A percentile compares a stretch with the other conserved stretches of the same genome.
phyloP scores from a whole-genome alignment of 1,284 basidiomycete genomes.

The Pyrrhoderma lamaoense region DNA sequence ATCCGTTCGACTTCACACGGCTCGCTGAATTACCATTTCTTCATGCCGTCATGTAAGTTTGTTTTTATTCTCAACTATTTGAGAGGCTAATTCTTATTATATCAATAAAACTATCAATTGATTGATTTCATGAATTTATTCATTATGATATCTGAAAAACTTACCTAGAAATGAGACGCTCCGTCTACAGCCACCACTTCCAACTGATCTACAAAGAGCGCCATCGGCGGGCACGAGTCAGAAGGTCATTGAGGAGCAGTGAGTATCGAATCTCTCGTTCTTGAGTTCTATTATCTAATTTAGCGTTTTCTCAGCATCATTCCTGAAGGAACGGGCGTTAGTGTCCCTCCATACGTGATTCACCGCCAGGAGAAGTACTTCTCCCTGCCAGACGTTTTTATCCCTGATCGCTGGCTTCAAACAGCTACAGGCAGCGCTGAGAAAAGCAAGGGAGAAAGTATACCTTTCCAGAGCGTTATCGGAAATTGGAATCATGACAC shows the following conservation, averaged over 20 bases:
- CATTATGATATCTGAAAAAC: too few relatives aligned
- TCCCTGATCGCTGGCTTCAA: constrained; percentile 37
- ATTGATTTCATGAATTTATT: too few relatives aligned
- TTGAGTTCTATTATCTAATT: background rate
- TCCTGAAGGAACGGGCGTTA: constrained; percentile 42
- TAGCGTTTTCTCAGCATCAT: constrained; percentile 31
- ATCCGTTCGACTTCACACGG: constrained; percentile 17
- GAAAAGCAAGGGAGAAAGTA: background rate
- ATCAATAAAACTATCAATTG: too few relatives aligned
- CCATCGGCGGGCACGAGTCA: constrained; percentile 8
- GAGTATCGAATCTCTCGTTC: background rate
- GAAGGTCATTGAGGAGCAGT: constrained; percentile 12
- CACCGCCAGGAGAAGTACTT: constrained; percentile 37
- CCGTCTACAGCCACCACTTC: constrained; percentile 11
- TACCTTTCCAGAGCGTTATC: background rate
- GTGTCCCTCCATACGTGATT: constrained; percentile 40
- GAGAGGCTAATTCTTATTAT: background rate
- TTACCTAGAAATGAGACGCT: constrained; percentile 11
- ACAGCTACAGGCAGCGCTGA: background rate
- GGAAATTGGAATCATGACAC: constrained; percentile 18
- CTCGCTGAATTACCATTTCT: constrained; percentile 26
- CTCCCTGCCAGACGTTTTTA: constrained; percentile 32
- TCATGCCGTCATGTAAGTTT: constrained; percentile 29
- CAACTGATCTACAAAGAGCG: constrained; percentile 13
- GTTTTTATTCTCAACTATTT: background rate